Percentiles rank a stretch among this genome's conserved stretches.
Evolutionary conservation across 2,329 filamentous ascomycete species (phyloP).

Genomic region (Pyricularia pennisetigena): DNA sequence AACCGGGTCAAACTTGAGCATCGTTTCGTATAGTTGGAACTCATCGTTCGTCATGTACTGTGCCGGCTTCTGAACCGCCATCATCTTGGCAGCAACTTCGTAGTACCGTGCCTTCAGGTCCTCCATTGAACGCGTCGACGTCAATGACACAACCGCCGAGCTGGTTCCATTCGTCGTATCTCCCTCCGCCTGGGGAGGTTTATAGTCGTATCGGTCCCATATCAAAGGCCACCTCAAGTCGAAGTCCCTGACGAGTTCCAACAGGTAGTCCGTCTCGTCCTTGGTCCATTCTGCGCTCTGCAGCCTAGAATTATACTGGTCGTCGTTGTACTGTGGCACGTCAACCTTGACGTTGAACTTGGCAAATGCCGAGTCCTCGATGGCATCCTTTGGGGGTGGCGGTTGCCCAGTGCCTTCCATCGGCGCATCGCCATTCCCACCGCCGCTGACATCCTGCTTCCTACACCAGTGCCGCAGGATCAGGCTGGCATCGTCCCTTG

Average conservation of each 20-base stretch:
- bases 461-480: conserved; percentile 73
- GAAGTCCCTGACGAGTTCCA: conserved; percentile 64
- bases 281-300: conserved; percentile 74
- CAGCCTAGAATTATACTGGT: conserved; percentile 72
- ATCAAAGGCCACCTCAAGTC: conserved; percentile 88
- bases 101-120: conserved; percentile 91
- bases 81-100: conserved; percentile 71
- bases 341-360: conserved; percentile 81
- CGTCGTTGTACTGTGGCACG: conserved; percentile 73
- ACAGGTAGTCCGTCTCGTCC: conserved; percentile 88
- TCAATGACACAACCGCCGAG: conserved; percentile 43
- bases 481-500: conserved; percentile 57
- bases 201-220: conserved; percentile 82
- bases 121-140: conserved; percentile 63
- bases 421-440: conserved; percentile 14
- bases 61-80: conserved; percentile 68
- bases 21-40: conserved; percentile 72
- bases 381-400: conserved; percentile 6
- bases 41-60: conserved; percentile 83
- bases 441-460: conserved; percentile 26
- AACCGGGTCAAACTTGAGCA: conserved; percentile 75
- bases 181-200: conserved; percentile 11
- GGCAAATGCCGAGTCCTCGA: conserved; percentile 59
- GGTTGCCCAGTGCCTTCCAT: conserved; percentile 18
- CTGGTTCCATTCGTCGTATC: conserved; percentile 34